A percentile compares a stretch with the other conserved stretches of the same genome.
Conservation (phyloP, 2,329 filamentous ascomycete species). For the Pseudocercospora macadamiae region DNA sequence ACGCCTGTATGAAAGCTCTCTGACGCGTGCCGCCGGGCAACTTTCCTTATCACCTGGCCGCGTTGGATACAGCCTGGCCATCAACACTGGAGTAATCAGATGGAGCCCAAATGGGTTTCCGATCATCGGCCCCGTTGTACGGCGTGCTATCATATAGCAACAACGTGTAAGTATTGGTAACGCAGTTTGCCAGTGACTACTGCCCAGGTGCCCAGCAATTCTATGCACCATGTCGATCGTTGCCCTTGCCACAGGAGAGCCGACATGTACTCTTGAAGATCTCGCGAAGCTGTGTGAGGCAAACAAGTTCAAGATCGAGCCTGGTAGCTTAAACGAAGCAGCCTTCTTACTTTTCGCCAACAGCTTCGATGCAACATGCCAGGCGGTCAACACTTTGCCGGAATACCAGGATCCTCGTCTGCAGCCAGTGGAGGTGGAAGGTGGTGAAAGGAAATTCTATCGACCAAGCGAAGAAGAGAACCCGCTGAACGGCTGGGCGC, state of each 20-base stretch:
- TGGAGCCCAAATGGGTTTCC: background rate
- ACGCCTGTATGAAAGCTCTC: too few species aligned
- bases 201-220: background rate
- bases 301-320: slow-evolving; percentile 31
- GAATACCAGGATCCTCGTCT: slow-evolving; percentile 44
- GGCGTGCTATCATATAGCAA: background rate
- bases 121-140: background rate
- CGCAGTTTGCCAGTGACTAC: too few species aligned
- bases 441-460: slow-evolving; percentile 30
- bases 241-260: slow-evolving; percentile 32
- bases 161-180: too few species aligned
- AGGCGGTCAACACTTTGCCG: slow-evolving; percentile 35
- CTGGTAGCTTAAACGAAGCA: slow-evolving; percentile 27
- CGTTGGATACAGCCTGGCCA: background rate
- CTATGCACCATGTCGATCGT: slow-evolving; percentile 33
- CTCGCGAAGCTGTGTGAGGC: slow-evolving; percentile 26
- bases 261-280: slow-evolving; percentile 33
- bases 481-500: slow-evolving; percentile 50
- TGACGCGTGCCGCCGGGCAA: background rate
- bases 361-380: slow-evolving; percentile 34
- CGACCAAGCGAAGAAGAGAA: slow-evolving; percentile 39
- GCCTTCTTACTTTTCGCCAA: slow-evolving; percentile 34
- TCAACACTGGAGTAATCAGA: background rate
- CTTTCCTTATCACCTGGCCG: slow-evolving; percentile 4
- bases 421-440: slow-evolving; percentile 33